Evolutionary conservation across 345 rosid species (phyloP).

Genomic region (Dipteronia sinensis): DNA sequence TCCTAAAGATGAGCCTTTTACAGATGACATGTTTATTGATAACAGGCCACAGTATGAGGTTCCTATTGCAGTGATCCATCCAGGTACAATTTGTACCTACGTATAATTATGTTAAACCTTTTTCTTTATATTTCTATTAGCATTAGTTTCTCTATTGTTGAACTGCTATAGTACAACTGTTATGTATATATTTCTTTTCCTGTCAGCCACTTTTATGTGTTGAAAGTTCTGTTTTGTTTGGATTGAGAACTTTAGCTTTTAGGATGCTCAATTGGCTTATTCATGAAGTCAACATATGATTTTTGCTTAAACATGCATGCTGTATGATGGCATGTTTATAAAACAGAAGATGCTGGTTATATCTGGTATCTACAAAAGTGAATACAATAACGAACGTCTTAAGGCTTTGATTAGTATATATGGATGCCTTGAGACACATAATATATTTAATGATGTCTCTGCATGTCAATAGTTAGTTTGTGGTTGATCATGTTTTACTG

Average conservation of each 20-base stretch:
- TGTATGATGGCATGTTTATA: background rate
- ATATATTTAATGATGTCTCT: background rate
- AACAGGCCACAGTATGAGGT: slow-evolving; percentile 36
- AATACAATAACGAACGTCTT: background rate
- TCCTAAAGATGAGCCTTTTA: slow-evolving; percentile 62
- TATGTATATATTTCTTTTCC: background rate
- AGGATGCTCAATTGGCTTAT: background rate
- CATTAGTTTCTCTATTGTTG: background rate
- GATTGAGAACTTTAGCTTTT: background rate
- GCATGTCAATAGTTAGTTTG: background rate
- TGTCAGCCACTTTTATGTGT: background rate
- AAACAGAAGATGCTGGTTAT: background rate
- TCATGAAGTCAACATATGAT: background rate
- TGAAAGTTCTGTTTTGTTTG: slow-evolving; percentile 2
- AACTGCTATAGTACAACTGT: background rate
- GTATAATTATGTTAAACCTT: background rate
- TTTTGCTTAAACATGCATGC: background rate
- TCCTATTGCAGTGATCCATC: slow-evolving; percentile 52
- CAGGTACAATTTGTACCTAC: slow-evolving; percentile 39
- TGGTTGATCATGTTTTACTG: background rate
- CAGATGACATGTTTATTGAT: slow-evolving; percentile 44
- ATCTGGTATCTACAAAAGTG: background rate
- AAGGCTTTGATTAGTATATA: background rate
- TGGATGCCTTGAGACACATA: background rate
- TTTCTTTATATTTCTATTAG: background rate